Base-by-base conservation (phyloP, 345 rosid genomes). In the Gynandropsis gynandra region DNA sequence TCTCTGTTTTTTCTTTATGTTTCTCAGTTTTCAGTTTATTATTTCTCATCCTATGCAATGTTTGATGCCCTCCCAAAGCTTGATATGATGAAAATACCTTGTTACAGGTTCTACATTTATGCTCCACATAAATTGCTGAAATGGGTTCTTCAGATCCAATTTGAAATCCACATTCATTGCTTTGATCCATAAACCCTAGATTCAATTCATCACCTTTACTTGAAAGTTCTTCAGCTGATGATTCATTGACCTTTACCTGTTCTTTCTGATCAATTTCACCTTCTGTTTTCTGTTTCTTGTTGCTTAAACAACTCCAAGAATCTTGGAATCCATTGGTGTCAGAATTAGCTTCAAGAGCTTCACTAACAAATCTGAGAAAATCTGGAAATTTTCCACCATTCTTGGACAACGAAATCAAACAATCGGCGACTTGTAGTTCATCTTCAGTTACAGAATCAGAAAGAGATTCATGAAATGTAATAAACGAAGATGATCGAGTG, bases 21-120 rank as follows among this genome's bases (percentile, higher is more conserved):
- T n/a, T 40, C 42, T 64, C 71, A 31, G 35, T 47, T 40, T 58
- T 59, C 57, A 12, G 1, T 8, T 24, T 52, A 45, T 47, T 52
- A 43, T 35, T 73, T 8, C 47, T 54, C 29, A 56, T 34, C 56
- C 81, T 54, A 33, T 84, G 94, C 44, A 58, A 42, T 44, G 77
- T 81, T 58, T 73, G 82, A 62, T 81, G 88, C 44, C 94, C 85
- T 19, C 82, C 88, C 56, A 81, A 77, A 8, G 88, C 79, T 62
- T 72, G 81, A 24, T 72, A 49, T 43, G 78, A 69, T 38, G 43
- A 50, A 67, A 78, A 79, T 16, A 45, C 56, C 64, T 69, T 79
- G 64, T 50, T 64, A 72, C 94, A 84, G 70, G 65, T 43, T 62
- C 48, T 72, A 58, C 94, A 79, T 46, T 46, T 58, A 64, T 61